Evolutionary conservation across 2,329 filamentous ascomycete species (phyloP).

Genomic region (Nigrospora osmanthi): DNA sequence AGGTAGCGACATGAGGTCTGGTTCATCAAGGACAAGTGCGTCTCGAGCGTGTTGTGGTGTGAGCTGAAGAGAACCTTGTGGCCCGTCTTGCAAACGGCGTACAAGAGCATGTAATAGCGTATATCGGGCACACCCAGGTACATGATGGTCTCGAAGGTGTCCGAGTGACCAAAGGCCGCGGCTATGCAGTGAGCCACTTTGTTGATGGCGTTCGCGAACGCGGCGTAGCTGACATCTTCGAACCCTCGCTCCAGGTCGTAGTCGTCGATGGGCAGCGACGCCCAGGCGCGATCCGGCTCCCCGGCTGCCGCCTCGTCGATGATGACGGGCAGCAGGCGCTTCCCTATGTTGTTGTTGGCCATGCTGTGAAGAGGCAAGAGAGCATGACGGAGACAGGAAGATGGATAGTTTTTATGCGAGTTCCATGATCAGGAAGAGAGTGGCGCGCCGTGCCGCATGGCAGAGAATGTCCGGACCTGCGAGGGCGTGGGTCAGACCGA

Average conservation of each 20-base stretch:
- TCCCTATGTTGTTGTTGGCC: not conserved
- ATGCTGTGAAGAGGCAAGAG: too few relatives aligned
- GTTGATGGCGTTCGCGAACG: slow-evolving; percentile 12
- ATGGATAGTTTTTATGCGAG: too few relatives aligned
- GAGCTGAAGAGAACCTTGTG: slow-evolving; percentile 27
- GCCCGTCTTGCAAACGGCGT: slow-evolving; percentile 27
- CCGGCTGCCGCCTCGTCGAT: slow-evolving; percentile 10
- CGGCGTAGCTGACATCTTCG: slow-evolving; percentile 9
- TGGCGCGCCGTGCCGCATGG: too few relatives aligned
- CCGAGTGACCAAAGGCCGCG: slow-evolving; percentile 4
- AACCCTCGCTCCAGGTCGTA: slow-evolving; percentile 12
- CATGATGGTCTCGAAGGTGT: slow-evolving; percentile 9
- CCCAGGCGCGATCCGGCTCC: slow-evolving; percentile 9
- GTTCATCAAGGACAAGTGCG: slow-evolving; percentile 18
- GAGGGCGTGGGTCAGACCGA: too few relatives aligned
- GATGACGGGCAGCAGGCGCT: slow-evolving; percentile 10
- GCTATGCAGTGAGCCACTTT: slow-evolving; percentile 10
- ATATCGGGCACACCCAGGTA: slow-evolving; percentile 11
- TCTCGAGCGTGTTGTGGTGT: slow-evolving; percentile 20
- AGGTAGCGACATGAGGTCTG: slow-evolving; percentile 5
- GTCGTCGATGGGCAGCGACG: slow-evolving; percentile 12
- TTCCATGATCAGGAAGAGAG: too few relatives aligned
- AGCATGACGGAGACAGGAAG: too few relatives aligned
- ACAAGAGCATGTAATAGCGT: slow-evolving; percentile 12
- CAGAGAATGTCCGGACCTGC: too few relatives aligned